Base-by-base conservation (phyloP, 1,284 basidiomycete genomes). In the Boletellus deceptivus region DNA sequence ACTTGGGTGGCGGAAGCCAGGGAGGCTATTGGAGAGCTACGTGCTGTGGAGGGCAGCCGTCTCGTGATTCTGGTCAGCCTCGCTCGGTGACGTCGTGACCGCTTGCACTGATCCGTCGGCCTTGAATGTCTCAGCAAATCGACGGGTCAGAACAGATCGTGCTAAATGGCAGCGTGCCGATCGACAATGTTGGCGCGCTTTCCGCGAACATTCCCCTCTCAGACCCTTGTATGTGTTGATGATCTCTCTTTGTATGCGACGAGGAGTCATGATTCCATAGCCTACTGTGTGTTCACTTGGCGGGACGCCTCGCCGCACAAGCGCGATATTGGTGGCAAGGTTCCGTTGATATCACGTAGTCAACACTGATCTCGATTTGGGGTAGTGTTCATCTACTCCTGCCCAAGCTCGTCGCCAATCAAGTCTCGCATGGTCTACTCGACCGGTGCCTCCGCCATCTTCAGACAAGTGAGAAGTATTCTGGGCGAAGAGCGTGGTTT, bases 361-460 rank as follows among this genome's bases (percentile, higher is more conserved):
- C 36, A 40, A 55, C 27, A 27, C 43, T 57, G 44, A 60, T 49
- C 56, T 44, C 50, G 2, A 34, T 40, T 42, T 6, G 16, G 31
- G 42, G 3, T 55, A 91, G 85, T 90, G 36, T 93, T 92, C 69
- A 88, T 95, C 53, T 96, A 96, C 70, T 88, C 87, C 33, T 95
- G 93, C 67, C 93, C 93, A 0, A 78, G 84, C 2, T 66, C 71
- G 11, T 91, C 88, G 2, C 86, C 89, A 2, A 78, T 95, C 69
- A 91, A 90, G 64, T 77, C 84, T 57, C 82, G 92, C 46, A 93
- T 96, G 89, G 65, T 95, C 35, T 95, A 93, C 69, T 90, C 91
- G 0, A 86, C 86, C 1, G 84, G 82, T 13, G 79, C 82, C 5
- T 61, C 76, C 9, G 69, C 78, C 18, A 75, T 87, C 14, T 84